These are phyloP conservation scores for Bretziella fagacearum DNA, from an alignment of 2,329 filamentous ascomycete genomes.

Conservation along the genomic window DNA sequence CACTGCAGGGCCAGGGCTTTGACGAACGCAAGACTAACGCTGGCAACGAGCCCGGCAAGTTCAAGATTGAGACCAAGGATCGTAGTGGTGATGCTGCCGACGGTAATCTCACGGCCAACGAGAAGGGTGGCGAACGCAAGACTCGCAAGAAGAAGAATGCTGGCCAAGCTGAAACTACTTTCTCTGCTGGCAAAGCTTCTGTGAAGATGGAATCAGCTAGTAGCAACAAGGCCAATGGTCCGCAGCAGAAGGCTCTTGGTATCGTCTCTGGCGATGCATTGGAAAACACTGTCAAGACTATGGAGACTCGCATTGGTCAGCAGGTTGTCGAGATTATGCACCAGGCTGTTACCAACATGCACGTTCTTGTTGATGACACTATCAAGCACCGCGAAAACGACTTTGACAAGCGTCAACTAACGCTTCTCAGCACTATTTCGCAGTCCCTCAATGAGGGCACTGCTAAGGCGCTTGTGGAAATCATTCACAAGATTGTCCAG, in stretches of 20 bases:
- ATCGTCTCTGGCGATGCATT: constrained; percentile 30
- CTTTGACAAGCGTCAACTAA: constrained; percentile 36
- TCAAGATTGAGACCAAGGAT: constrained; percentile 23
- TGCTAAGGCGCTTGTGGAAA: constrained; percentile 55
- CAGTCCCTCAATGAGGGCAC: constrained; percentile 45
- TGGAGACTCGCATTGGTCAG: constrained; percentile 34
- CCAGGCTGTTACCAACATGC: constrained; percentile 42
- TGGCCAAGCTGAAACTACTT: constrained; percentile 28
- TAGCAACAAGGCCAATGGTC: constrained; percentile 6
- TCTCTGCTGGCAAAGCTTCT: constrained; percentile 17
- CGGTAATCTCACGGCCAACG: constrained; percentile 21
- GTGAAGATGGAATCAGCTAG: not conserved
- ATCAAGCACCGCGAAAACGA: constrained; percentile 32
- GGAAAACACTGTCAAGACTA: constrained; percentile 35
- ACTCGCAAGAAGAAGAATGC: constrained; percentile 48
- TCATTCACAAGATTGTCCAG: constrained; percentile 61
- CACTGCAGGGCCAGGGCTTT: constrained; percentile 16
- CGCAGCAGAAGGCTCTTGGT: constrained; percentile 13
- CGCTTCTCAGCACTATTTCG: constrained; percentile 40
- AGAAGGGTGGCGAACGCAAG: constrained; percentile 45
- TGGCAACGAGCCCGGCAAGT: constrained; percentile 21
- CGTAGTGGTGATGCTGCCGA: constrained; percentile 6
- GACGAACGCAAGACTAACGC: not conserved
- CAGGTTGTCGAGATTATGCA: constrained; percentile 35
- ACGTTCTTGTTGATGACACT: constrained; percentile 50